A percentile compares a stretch with the other conserved stretches of the same genome.
phyloP scores from a whole-genome alignment of 2,329 filamentous ascomycete genomes.

The Colletotrichum somersetense region DNA sequence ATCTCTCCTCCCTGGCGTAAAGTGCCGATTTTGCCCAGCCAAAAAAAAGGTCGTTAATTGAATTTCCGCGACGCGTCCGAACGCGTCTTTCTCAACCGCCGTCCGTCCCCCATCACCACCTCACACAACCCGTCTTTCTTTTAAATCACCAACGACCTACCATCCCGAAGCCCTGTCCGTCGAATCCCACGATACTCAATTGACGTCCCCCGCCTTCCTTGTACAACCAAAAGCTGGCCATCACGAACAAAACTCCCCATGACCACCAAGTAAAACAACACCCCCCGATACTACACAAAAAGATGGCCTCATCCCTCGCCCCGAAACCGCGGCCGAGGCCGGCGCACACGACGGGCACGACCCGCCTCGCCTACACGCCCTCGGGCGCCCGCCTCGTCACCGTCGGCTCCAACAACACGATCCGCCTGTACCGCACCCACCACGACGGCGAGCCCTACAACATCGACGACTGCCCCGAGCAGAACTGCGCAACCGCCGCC shows the following conservation, averaged over 20 bases:
- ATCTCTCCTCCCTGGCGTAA: not conserved
- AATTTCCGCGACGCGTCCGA: conserved; percentile 53
- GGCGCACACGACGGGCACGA: conserved; percentile 87
- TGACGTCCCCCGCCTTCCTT: too few species aligned
- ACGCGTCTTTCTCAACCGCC: conserved; percentile 52
- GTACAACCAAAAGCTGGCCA: not conserved
- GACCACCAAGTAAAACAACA: not conserved
- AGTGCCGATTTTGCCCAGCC: conserved; percentile 1
- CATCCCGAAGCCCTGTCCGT: not conserved
- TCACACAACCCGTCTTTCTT: not conserved
- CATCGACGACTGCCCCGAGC: conserved; percentile 90
- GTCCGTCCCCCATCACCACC: not conserved
- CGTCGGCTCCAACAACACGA: conserved; percentile 92
- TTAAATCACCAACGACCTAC: not conserved
- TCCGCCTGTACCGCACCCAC: conserved; percentile 91
- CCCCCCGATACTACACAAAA: conserved; percentile 8
- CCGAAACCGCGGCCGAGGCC: conserved; percentile 72
- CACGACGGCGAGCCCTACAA: conserved; percentile 93
- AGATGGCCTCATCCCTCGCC: conserved; percentile 53
- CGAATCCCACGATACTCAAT: not conserved
- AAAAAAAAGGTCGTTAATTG: conserved; percentile 48
- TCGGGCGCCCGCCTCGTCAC: conserved; percentile 90
- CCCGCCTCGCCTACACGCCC: conserved; percentile 89
- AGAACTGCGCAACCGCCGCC: conserved; percentile 82
- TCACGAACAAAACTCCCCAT: not conserved